Evolutionary conservation across 306 rosid species (phyloP).

Genomic region (Oxytropis ochrocephala): DNA sequence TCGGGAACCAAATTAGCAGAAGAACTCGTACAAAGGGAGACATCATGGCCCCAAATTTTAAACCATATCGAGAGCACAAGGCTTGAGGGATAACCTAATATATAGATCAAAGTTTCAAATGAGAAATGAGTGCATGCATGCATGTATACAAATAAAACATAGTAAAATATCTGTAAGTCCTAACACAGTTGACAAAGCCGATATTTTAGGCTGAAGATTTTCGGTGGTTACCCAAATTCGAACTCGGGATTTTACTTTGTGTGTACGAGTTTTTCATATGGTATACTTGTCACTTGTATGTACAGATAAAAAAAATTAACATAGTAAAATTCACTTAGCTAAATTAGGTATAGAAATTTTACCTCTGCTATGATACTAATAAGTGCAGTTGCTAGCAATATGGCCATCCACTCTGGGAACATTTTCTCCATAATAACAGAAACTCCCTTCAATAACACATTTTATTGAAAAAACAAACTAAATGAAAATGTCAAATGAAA

Average conservation of each 20-base stretch:
- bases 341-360: neutral
- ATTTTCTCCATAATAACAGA: constrained; percentile 28
- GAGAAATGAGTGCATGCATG: neutral
- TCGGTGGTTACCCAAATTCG: no score
- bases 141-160: neutral
- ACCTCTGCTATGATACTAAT: constrained; percentile 27
- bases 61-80: constrained; percentile 31
- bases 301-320: neutral
- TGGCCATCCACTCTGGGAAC: constrained; percentile 27
- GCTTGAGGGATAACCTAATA: constrained; percentile 33
- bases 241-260: no score
- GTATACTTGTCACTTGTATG: no score
- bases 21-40: constrained; percentile 34
- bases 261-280: no score
- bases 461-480: neutral
- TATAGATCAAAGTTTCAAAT: neutral
- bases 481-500: no score
- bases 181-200: no score
- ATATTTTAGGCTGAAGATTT: no score
- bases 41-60: constrained; percentile 26
- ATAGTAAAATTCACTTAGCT: neutral
- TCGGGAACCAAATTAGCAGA: constrained; percentile 44
- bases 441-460: constrained; percentile 23
- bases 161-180: neutral
- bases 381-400: constrained; percentile 5